Evolutionary conservation across 73 alveolate species (phyloP).

Genomic region (Paramecium tetraurelia): DNA sequence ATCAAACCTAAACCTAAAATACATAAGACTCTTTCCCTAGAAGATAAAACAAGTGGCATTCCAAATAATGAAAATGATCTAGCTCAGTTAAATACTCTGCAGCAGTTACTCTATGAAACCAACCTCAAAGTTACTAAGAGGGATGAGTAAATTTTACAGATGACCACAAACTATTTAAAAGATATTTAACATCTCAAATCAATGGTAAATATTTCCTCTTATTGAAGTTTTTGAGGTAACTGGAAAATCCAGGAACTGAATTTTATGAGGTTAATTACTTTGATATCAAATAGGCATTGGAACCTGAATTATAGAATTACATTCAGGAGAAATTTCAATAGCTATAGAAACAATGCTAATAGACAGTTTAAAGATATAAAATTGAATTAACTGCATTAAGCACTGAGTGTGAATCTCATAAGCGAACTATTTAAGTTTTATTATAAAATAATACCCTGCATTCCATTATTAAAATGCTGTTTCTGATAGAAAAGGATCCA

Average conservation of each 20-base stretch:
- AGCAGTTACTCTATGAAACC: neutral
- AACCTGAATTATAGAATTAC: neutral
- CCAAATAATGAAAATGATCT: neutral
- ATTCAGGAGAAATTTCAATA: neutral
- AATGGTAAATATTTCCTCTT: neutral
- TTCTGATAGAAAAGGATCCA: neutral
- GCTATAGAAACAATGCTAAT: neutral
- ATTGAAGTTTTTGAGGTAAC: neutral
- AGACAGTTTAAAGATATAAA: neutral
- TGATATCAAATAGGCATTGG: neutral
- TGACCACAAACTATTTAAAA: constrained; percentile 18
- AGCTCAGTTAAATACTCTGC: neutral
- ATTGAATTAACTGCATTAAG: neutral
- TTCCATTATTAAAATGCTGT: neutral
- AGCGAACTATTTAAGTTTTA: neutral
- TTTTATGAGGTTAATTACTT: constrained; percentile 24
- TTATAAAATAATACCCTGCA: neutral
- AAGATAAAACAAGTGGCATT: neutral
- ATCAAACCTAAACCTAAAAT: neutral
- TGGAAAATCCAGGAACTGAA: constrained; percentile 19
- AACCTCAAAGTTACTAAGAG: neutral
- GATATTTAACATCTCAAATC: constrained; percentile 18
- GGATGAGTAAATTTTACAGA: constrained; percentile 1
- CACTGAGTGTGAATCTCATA: constrained; percentile 6
- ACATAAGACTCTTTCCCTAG: neutral